Conservation (phyloP, 2,329 filamentous ascomycete genomes). For the Colletotrichum abscissum region DNA sequence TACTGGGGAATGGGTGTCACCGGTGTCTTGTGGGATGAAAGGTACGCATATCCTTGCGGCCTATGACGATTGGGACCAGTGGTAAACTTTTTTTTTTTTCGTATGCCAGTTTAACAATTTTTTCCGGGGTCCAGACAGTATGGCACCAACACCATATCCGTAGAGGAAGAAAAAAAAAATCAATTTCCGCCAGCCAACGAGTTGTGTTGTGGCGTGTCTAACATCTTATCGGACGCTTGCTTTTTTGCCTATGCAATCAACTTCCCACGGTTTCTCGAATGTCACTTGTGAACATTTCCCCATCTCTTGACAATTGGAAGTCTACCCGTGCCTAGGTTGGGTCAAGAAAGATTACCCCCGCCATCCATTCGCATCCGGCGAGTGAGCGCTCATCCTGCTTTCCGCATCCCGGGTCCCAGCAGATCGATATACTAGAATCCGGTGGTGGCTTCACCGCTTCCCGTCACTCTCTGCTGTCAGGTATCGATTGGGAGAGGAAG, state of each 20-base stretch:
- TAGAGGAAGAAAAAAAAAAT: neutral
- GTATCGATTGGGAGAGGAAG: neutral
- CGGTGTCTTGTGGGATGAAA: neutral
- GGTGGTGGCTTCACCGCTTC: conserved; percentile 13
- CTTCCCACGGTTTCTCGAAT: neutral
- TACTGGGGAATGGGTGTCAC: neutral
- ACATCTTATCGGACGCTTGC: conserved; percentile 9
- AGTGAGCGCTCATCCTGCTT: neutral
- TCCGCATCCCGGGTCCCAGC: conserved; percentile 6
- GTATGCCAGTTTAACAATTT: neutral
- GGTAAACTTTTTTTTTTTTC: neutral
- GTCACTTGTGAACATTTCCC: neutral
- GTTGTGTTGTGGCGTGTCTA: conserved; percentile 4
- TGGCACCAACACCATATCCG: neutral
- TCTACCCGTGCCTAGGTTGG: neutral
- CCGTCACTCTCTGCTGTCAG: neutral
- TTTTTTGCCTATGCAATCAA: neutral
- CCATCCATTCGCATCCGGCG: neutral
- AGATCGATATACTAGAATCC: conserved; percentile 1
- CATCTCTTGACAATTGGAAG: neutral
- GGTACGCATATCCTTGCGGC: neutral
- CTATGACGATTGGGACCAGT: neutral
- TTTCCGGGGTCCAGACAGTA: neutral
- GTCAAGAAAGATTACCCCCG: neutral
- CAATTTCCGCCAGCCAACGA: conserved; percentile 8